phyloP scores from a whole-genome alignment of 495 filamentous ascomycete genomes.

The Neurospora sp. region DNA sequence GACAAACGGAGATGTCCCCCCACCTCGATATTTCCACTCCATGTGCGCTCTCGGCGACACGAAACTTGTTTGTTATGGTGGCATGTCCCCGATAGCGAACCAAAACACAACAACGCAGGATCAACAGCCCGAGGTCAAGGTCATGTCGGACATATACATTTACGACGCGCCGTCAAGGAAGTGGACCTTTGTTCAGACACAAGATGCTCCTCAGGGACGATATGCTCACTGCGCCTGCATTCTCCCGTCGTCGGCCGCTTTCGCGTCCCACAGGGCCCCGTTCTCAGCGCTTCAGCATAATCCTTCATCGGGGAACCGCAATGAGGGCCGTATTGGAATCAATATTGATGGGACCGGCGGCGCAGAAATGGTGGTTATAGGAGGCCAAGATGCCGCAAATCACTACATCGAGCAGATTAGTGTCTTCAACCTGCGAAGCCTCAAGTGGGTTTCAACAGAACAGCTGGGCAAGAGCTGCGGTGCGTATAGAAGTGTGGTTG shows the following conservation, averaged over 20 bases:
- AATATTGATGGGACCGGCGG: constrained; percentile 83
- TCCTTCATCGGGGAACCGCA: constrained; percentile 63
- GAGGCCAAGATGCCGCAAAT: constrained; percentile 93
- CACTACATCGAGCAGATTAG: constrained; percentile 98
- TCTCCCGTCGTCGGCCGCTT: constrained; percentile 74
- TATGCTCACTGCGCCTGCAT: constrained; percentile 97
- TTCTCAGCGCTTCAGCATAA: constrained; percentile 84
- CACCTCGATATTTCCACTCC: constrained; percentile 92
- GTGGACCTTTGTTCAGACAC: constrained; percentile 75
- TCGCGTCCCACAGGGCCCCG: constrained; percentile 71
- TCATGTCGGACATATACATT: constrained; percentile 97
- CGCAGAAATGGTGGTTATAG: constrained; percentile 94
- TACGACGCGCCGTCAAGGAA: constrained; percentile 77
- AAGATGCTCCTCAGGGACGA: constrained; percentile 80
- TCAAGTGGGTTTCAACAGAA: constrained; percentile 89
- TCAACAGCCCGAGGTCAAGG: constrained; percentile 76
- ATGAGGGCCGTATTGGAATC: constrained; percentile 77
- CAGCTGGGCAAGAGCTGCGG: constrained; percentile 82
- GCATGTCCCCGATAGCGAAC: constrained; percentile 76
- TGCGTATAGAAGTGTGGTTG: constrained; percentile 90
- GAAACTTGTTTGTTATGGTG: constrained; percentile 94
- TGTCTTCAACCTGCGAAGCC: constrained; percentile 91
- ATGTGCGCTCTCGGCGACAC: constrained; percentile 88
- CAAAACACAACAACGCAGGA: constrained; percentile 47
- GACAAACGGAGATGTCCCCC: constrained; percentile 70